phyloP scores from a whole-genome alignment of 179 eudicot species.

The Carnegiea gigantea region DNA sequence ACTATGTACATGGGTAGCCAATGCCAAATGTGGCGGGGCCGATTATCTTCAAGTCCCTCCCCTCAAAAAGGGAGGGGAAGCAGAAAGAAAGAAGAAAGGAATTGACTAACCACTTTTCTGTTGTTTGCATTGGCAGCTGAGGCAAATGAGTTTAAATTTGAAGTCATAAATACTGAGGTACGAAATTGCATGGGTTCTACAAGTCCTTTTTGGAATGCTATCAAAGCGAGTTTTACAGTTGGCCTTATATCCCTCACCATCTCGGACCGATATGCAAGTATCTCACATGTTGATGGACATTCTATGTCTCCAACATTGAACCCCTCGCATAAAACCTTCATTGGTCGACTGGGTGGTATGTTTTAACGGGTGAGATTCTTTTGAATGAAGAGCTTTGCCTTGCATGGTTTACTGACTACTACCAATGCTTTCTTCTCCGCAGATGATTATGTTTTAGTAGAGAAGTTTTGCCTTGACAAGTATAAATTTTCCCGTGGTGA shows the following conservation, averaged over 20 bases:
- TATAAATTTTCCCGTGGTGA: slow-evolving; percentile 85
- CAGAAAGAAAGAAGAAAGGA: neutral
- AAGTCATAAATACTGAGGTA: slow-evolving; percentile 25
- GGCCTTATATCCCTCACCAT: slow-evolving; percentile 69
- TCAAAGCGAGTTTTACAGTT: slow-evolving; percentile 58
- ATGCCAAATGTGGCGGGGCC: neutral
- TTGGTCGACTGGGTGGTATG: slow-evolving; percentile 37
- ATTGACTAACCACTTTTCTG: neutral
- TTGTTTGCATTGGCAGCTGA: slow-evolving; percentile 8
- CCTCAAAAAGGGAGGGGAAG: too few relatives aligned
- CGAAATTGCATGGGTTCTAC: slow-evolving; percentile 48
- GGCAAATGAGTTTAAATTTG: slow-evolving; percentile 37
- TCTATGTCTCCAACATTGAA: slow-evolving; percentile 96
- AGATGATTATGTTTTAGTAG: slow-evolving; percentile 84
- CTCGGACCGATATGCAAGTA: slow-evolving; percentile 68
- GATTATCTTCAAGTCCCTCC: neutral
- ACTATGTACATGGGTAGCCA: too few relatives aligned
- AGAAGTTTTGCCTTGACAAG: slow-evolving; percentile 72
- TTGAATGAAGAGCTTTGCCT: neutral
- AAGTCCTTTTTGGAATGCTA: slow-evolving; percentile 47
- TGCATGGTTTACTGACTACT: neutral
- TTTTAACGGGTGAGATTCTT: slow-evolving; percentile 14
- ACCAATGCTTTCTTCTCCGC: slow-evolving; percentile 26
- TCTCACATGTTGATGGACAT: slow-evolving; percentile 53
- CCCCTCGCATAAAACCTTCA: slow-evolving; percentile 44